phyloP scores from a whole-genome alignment of 2,329 filamentous ascomycete species.

The Fusarium sp. region DNA sequence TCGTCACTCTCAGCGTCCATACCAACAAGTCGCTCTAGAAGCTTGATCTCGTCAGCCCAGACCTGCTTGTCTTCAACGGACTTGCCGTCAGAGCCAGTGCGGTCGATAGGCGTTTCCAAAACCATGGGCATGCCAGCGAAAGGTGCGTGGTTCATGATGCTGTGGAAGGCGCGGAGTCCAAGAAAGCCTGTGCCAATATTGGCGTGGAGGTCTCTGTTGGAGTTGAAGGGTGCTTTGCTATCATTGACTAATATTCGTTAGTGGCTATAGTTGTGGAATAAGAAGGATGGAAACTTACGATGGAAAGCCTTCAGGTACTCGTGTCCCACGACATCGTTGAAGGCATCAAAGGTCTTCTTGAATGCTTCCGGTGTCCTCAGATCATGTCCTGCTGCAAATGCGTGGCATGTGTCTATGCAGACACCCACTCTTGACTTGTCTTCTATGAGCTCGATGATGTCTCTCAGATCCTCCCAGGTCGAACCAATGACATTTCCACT shows the following conservation, averaged over 20 bases:
- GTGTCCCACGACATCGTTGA: slow-evolving; percentile 81
- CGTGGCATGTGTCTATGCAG: slow-evolving; percentile 96
- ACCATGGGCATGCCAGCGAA: slow-evolving; percentile 89
- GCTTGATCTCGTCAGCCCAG: slow-evolving; percentile 95
- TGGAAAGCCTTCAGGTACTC: slow-evolving; percentile 87
- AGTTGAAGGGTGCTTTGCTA: slow-evolving; percentile 87
- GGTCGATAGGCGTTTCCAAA: slow-evolving; percentile 93
- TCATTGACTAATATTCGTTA: slow-evolving; percentile 75
- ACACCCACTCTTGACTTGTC: slow-evolving; percentile 89
- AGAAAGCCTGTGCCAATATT: slow-evolving; percentile 97
- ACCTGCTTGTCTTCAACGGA: slow-evolving; percentile 80
- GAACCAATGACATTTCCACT: slow-evolving; percentile 88
- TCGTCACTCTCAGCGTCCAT: slow-evolving; percentile 81
- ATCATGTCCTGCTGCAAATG: slow-evolving; percentile 95
- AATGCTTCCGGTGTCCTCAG: slow-evolving; percentile 81
- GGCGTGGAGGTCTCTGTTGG: slow-evolving; percentile 88
- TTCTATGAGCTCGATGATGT: slow-evolving; percentile 82
- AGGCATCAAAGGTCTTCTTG: slow-evolving; percentile 76
- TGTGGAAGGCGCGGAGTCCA: slow-evolving; percentile 89
- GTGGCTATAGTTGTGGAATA: not conserved
- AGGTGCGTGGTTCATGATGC: slow-evolving; percentile 82
- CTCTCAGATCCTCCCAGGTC: slow-evolving; percentile 85
- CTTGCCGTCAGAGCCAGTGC: slow-evolving; percentile 72
- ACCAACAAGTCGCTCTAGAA: slow-evolving; percentile 87
- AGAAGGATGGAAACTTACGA: slow-evolving; percentile 47